phyloP scores from a whole-genome alignment of 2,329 filamentous ascomycete species.

The Exophiala calicioides region DNA sequence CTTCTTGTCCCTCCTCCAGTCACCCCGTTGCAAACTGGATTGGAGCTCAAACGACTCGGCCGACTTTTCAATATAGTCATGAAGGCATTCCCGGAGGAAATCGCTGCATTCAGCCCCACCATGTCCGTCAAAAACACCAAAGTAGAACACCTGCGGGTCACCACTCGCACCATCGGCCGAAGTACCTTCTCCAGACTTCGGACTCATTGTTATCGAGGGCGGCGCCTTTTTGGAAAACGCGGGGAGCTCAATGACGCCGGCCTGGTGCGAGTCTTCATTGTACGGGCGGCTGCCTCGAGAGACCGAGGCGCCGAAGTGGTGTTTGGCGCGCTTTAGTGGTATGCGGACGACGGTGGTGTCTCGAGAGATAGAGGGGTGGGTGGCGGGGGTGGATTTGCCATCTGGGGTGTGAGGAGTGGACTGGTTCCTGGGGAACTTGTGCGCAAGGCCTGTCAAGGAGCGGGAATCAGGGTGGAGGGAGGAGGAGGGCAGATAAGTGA shows the following conservation, averaged over 20 bases:
- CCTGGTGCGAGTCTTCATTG: constrained; percentile 94
- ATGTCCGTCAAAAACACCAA: constrained; percentile 94
- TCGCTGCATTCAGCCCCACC: constrained; percentile 85
- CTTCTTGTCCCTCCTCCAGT: constrained; percentile 10
- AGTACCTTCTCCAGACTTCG: constrained; percentile 44
- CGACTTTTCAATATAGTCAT: constrained; percentile 83
- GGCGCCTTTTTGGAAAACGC: constrained; percentile 86
- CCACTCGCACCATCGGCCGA: constrained; percentile 73
- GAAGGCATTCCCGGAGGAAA: constrained; percentile 80
- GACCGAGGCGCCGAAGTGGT: constrained; percentile 83
- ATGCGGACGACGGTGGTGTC: constrained; percentile 95
- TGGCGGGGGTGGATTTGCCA: constrained; percentile 56
- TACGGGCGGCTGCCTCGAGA: constrained; percentile 80
- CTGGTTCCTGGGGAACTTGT: constrained; percentile 82
- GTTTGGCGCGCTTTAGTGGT: constrained; percentile 87
- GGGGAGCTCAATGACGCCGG: constrained; percentile 88
- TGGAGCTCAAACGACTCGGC: constrained; percentile 73
- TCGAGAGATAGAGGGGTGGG: constrained; percentile 61
- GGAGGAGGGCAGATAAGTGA: constrained; percentile 90
- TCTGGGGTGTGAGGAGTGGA: constrained; percentile 72
- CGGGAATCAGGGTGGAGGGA: constrained; percentile 86
- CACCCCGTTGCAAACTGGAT: constrained; percentile 65
- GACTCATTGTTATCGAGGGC: constrained; percentile 55
- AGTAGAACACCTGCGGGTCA: constrained; percentile 96
- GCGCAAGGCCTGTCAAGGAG: constrained; percentile 64